Conservation (phyloP, 192 early-diverging fungal genomes). For the Gamsiella multidivaricata region DNA sequence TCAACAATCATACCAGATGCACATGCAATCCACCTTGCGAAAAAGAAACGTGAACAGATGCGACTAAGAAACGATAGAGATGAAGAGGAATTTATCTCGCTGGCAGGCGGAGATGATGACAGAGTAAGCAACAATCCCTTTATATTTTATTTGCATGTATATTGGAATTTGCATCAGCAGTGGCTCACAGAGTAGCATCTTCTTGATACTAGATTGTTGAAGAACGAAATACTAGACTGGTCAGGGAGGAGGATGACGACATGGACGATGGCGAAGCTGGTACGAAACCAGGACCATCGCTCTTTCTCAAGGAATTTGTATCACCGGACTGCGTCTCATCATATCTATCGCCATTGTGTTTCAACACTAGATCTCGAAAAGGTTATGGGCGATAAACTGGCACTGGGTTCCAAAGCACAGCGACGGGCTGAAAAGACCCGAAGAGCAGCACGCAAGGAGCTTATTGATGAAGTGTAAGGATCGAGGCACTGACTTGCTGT, state of each 20-base stretch:
- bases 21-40: slow-evolving; percentile 63
- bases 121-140: slow-evolving; percentile 18
- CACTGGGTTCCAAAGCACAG: slow-evolving; percentile 57
- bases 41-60: slow-evolving; percentile 63
- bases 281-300: slow-evolving; percentile 5
- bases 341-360: too few relatives aligned
- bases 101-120: slow-evolving; percentile 49
- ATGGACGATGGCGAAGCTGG: slow-evolving; percentile 68
- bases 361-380: slow-evolving; percentile 69
- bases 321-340: too few relatives aligned
- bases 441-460: slow-evolving; percentile 57
- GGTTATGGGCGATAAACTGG: slow-evolving; percentile 59
- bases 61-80: slow-evolving; percentile 52
- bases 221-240: slow-evolving; percentile 52
- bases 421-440: slow-evolving; percentile 53
- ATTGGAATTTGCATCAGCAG: too few relatives aligned
- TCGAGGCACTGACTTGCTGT: neutral
- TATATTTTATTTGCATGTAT: neutral
- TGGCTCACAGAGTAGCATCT: too few relatives aligned
- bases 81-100: slow-evolving; percentile 54
- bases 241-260: slow-evolving; percentile 69
- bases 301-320: too few relatives aligned
- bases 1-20: slow-evolving; percentile 61
- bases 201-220: slow-evolving; percentile 25
- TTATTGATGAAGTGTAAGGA: slow-evolving; percentile 63